A percentile compares a stretch with the other conserved stretches of the same genome.
Evolutionary conservation across 495 filamentous ascomycete genomes (phyloP).

Genomic region (Tricharina praecox): DNA sequence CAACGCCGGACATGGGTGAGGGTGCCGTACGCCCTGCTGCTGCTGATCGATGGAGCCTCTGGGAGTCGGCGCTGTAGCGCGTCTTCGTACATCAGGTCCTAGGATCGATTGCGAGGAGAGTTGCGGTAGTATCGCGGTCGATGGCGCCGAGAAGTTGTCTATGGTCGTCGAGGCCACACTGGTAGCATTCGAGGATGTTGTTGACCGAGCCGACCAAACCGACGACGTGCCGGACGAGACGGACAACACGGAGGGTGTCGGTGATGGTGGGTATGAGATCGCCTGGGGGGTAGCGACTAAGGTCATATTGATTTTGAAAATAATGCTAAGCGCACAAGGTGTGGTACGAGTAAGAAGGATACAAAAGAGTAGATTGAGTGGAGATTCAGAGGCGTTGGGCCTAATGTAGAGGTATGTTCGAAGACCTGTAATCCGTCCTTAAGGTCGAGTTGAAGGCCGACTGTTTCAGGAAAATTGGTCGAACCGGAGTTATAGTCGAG

Average conservation of each 20-base stretch:
- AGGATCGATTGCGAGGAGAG: slow-evolving; percentile 31
- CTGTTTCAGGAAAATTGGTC: slow-evolving; percentile 28
- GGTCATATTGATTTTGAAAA: slow-evolving; percentile 22
- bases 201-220: slow-evolving; percentile 59
- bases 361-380: slow-evolving; percentile 28
- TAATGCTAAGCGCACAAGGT: too few relatives aligned
- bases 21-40: slow-evolving; percentile 17
- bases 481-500: slow-evolving; percentile 5
- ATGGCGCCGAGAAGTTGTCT: slow-evolving; percentile 26
- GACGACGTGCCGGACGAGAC: slow-evolving; percentile 28
- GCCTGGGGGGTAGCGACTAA: slow-evolving; percentile 18
- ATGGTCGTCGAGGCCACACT: slow-evolving; percentile 37
- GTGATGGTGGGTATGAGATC: slow-evolving; percentile 14
- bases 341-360: too few relatives aligned
- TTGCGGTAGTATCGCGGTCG: slow-evolving; percentile 18
- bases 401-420: slow-evolving; percentile 9
- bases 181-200: slow-evolving; percentile 39
- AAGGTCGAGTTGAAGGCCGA: slow-evolving; percentile 23
- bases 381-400: slow-evolving; percentile 21
- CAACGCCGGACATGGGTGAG: slow-evolving; percentile 34
- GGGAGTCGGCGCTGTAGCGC: slow-evolving; percentile 27
- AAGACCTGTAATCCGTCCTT: slow-evolving; percentile 26
- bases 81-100: neutral
- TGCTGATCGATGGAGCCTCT: slow-evolving; percentile 8
- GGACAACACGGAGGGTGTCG: slow-evolving; percentile 20